A percentile compares a stretch with the other conserved stretches of the same genome.
phyloP scores from a whole-genome alignment of 768 basidiomycete genomes.

The Phaeotremella fagi region DNA sequence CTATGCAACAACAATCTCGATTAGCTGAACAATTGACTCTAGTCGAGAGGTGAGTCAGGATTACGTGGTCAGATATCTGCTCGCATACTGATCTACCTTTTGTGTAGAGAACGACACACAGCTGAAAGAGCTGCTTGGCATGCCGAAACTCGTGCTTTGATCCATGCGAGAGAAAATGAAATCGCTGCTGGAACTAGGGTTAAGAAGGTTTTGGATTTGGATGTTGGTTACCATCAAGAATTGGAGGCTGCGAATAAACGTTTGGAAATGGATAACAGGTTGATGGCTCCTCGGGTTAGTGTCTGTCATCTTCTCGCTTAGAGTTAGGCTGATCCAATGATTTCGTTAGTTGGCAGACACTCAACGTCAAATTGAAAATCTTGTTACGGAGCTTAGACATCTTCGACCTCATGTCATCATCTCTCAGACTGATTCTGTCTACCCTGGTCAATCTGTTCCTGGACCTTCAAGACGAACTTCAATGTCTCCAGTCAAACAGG shows the following conservation, averaged over 20 bases:
- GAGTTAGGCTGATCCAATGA: constrained; percentile 6
- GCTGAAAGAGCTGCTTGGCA: constrained; percentile 39
- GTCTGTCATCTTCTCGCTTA: not conserved
- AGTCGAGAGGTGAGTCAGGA: constrained; percentile 38
- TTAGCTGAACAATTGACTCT: constrained; percentile 21
- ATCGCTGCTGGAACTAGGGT: constrained; percentile 32
- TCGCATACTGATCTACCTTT: not conserved
- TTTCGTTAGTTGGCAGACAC: constrained; percentile 33
- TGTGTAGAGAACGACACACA: constrained; percentile 24
- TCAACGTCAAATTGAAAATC: constrained; percentile 40
- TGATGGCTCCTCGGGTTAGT: constrained; percentile 42
- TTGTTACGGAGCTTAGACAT: constrained; percentile 37
- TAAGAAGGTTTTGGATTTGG: constrained; percentile 30
- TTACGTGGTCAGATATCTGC: too few relatives aligned
- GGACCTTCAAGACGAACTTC: constrained; percentile 1
- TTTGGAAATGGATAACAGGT: constrained; percentile 43
- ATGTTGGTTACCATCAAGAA: constrained; percentile 45
- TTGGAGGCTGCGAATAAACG: constrained; percentile 42
- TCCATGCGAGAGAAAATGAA: constrained; percentile 25
- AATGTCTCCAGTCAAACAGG: constrained; percentile 18
- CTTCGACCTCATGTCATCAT: constrained; percentile 37
- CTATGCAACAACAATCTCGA: constrained; percentile 31
- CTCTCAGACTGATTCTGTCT: too few relatives aligned
- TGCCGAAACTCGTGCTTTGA: constrained; percentile 27
- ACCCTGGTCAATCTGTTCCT: not conserved